Conservation (phyloP, 345 rosid species). For the Eucalyptus globulus region DNA sequence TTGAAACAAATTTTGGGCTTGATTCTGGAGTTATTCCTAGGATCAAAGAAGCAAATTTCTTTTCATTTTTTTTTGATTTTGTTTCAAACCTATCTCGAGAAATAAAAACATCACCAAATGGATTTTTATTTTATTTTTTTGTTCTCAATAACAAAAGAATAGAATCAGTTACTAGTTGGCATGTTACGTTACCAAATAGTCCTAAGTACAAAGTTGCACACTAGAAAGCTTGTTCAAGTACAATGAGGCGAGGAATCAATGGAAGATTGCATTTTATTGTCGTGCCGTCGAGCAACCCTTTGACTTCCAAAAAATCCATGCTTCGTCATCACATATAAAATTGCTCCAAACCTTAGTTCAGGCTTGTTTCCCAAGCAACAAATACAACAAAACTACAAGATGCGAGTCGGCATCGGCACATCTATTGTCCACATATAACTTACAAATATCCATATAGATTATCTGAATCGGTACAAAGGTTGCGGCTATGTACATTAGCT, state of each 20-base stretch:
- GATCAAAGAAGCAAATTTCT: no score
- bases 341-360: not conserved
- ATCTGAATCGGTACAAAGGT: not conserved
- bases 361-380: not conserved
- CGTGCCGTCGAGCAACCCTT: not conserved
- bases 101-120: no score
- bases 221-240: not conserved
- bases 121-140: no score
- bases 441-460: not conserved
- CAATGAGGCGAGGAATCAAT: not conserved
- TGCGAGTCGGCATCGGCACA: not conserved
- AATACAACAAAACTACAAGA: not conserved
- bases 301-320: not conserved
- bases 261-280: not conserved
- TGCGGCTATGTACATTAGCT: not conserved
- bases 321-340: not conserved
- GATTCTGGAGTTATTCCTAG: no score
- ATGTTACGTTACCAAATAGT: no score
- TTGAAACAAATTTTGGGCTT: no score
- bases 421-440: not conserved
- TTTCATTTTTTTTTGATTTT: no score
- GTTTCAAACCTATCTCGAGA: no score
- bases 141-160: fast-evolving
- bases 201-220: not conserved
- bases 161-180: no score